Percentiles rank a stretch among this genome's conserved stretches.
These are phyloP conservation scores for Clitocybe nebularis DNA, from an alignment of 1,284 basidiomycete genomes.

Conservation along the genomic window DNA sequence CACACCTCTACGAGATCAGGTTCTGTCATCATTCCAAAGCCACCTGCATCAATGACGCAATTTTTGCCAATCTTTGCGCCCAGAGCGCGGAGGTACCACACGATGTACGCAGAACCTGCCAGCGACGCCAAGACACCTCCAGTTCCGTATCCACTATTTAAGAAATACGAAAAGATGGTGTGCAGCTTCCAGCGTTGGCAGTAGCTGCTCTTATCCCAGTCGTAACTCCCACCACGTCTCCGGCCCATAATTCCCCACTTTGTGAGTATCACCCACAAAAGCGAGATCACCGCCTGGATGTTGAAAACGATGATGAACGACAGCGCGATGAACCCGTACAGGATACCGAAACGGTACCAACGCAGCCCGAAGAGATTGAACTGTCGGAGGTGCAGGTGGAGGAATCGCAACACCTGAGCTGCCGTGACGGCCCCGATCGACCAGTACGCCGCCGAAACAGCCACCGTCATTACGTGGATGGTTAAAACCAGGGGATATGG, in stretches of 20 bases:
- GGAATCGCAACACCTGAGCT: slow-evolving; percentile 32
- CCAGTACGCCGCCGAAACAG: slow-evolving; percentile 38
- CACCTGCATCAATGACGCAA: slow-evolving; percentile 34
- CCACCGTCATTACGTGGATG: slow-evolving; percentile 30
- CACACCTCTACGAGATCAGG: slow-evolving; percentile 38
- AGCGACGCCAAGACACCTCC: slow-evolving; percentile 36
- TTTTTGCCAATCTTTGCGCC: slow-evolving; percentile 41
- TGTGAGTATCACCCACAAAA: slow-evolving; percentile 35
- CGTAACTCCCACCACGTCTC: slow-evolving; percentile 31
- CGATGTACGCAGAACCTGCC: slow-evolving; percentile 36
- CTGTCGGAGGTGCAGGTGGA: slow-evolving; percentile 25
- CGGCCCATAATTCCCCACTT: slow-evolving; percentile 40
- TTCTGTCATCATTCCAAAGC: slow-evolving; percentile 39
- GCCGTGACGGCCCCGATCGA: slow-evolving; percentile 35
- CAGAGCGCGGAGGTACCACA: slow-evolving; percentile 39
- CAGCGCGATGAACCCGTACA: slow-evolving; percentile 34
- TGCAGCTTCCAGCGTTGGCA: slow-evolving; percentile 46
- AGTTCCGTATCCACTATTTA: slow-evolving; percentile 36
- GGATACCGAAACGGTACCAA: slow-evolving; percentile 33
- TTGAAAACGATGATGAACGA: slow-evolving; percentile 34
- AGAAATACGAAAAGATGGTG: slow-evolving; percentile 29
- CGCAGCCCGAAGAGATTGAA: slow-evolving; percentile 27
- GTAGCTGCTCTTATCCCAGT: slow-evolving; percentile 43
- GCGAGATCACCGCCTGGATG: slow-evolving; percentile 30
- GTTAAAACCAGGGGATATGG: slow-evolving; percentile 35